Evolutionary conservation across 345 rosid species (phyloP), one percentile per base, ranked within the genome.

Genomic region (Hirschfeldia incana): DNA sequence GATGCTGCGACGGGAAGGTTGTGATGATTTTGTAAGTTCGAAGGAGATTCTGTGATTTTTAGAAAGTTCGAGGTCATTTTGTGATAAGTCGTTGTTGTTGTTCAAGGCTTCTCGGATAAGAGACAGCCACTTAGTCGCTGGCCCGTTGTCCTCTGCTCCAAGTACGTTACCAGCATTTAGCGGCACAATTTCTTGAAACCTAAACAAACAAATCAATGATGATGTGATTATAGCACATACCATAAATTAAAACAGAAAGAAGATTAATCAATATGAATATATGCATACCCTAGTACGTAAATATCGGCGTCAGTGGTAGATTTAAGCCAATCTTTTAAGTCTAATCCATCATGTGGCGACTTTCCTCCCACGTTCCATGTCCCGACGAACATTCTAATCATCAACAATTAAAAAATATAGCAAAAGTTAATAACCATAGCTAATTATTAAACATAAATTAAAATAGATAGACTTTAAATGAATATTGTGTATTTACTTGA

Each of bases 301-400:
- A 92, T 86, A 75, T 92, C 96, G 5, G 94, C 90, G 9, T 91
- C 87, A 7, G 86, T 53, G 9, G 89, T 82, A 15, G 87, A 76
- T 5, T 66, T 82, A 28, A 90, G 86, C 94, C 97, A 92, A 69
- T 92, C 92, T 77, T 63, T 77, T 46, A 92, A 73, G 85, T 87
- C 85, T 84, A 92, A 78, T 32, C 84, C 89, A 16, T 85, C 88
- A 42, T 89, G 83, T 16, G 97, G 97, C 10, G 94, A 84, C 77
- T 86, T 88, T 69, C 97, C 97, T 69, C 96, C 97, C 36, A 91
- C 97, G 83, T 92, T 92, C 97, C 97, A 92, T 65, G 97, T 92
- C 81, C 96, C 97, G 76, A 92, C 96, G 57, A 90, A 90, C 91
- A 91, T 84, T 85, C 97, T 92, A 78, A 80, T 34, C 49, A 75